Evolutionary conservation across 2,329 filamentous ascomycete genomes (phyloP).

Genomic region (Sporothrix variecibatus): DNA sequence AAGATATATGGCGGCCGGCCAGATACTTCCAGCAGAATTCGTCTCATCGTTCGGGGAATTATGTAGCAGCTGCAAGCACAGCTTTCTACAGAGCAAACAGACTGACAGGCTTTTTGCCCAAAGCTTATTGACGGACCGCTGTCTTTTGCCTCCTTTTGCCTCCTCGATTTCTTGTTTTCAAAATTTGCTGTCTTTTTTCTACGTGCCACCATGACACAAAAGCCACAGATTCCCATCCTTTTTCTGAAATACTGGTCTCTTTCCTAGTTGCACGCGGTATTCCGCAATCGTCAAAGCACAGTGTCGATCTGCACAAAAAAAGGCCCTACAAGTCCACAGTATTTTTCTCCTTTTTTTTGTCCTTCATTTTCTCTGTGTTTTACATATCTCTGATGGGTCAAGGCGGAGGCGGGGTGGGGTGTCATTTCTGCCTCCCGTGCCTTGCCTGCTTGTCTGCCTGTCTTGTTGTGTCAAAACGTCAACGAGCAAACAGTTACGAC

Average conservation of each 20-base stretch:
- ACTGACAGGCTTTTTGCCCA: not conserved
- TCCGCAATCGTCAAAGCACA: not conserved
- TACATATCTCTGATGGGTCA: not conserved
- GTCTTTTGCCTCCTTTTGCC: not conserved
- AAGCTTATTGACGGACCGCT: not conserved
- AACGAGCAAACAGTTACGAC: not conserved
- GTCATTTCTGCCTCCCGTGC: not conserved
- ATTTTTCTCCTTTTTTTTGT: not conserved
- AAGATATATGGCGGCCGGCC: not conserved
- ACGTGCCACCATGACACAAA: not conserved
- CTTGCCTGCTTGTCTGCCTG: not conserved
- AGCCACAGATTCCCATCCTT: not conserved
- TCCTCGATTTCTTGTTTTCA: not conserved
- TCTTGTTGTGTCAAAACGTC: not conserved
- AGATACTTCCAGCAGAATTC: not conserved
- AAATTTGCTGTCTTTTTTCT: not conserved
- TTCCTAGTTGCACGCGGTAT: not conserved
- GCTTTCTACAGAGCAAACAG: not conserved
- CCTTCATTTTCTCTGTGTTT: not conserved
- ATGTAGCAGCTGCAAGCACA: not conserved
- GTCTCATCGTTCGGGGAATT: constrained; percentile 6
- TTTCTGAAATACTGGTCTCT: not conserved
- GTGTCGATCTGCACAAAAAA: not conserved
- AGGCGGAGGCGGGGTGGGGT: not conserved
- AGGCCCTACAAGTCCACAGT: not conserved